Percentiles rank a stretch among this genome's conserved stretches.
These are phyloP conservation scores for Sorghum bicolor DNA, from an alignment of 176 grass and related monocot genomes.

Conservation along the genomic window DNA sequence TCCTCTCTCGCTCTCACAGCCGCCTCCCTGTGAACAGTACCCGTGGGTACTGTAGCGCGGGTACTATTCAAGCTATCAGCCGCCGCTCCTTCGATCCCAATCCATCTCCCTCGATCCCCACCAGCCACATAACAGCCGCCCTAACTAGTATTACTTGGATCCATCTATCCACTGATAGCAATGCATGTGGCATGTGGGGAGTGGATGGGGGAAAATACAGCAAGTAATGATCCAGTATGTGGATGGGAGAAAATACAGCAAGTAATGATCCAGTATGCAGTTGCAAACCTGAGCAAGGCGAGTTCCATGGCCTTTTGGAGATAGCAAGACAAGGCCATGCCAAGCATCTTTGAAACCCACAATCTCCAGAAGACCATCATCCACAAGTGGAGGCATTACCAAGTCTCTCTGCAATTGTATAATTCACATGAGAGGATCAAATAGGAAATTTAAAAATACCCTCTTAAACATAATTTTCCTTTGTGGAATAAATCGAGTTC, in stretches of 20 bases:
- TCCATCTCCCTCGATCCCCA: no score
- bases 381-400: constrained; percentile 75
- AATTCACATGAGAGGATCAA: constrained; percentile 9
- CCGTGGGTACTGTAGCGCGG: no score
- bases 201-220: neutral
- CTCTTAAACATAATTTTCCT: neutral
- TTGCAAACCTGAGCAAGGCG: constrained; percentile 79
- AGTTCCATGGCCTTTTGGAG: constrained; percentile 84
- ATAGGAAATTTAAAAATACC: neutral
- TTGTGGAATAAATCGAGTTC: constrained; percentile 5
- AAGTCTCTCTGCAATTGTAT: constrained; percentile 70
- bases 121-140: no score
- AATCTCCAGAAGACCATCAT: constrained; percentile 95
- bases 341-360: constrained; percentile 98
- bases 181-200: neutral
- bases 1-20: no score
- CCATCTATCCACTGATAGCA: neutral
- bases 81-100: no score
- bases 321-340: constrained; percentile 89
- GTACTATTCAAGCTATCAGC: no score
- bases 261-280: neutral
- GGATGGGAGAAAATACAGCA: neutral
- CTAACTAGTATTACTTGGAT: neutral
- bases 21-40: no score
- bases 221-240: no score